Conservation (phyloP, 768 basidiomycete genomes). For the Leccinum incarnatum region DNA sequence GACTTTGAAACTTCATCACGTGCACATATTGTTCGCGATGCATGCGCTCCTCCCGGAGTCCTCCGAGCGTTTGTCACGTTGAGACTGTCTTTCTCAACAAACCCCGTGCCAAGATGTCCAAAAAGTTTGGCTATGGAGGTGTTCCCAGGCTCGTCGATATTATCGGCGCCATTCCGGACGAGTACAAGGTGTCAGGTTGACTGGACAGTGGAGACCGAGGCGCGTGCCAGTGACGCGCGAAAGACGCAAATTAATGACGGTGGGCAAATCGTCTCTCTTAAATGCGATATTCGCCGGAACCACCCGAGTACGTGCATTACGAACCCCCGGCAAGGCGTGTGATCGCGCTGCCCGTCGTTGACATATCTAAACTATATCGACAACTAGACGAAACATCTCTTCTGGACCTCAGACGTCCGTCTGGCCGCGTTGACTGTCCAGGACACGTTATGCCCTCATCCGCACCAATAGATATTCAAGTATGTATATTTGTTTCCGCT, state of each 20-base stretch:
- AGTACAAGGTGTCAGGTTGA: constrained; percentile 59
- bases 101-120: constrained; percentile 82
- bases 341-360: neutral
- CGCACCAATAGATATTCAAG: constrained; percentile 83
- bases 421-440: constrained; percentile 81
- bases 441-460: constrained; percentile 89
- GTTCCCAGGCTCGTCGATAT: constrained; percentile 96
- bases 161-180: constrained; percentile 96
- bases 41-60: no score
- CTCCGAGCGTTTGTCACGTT: no score
- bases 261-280: constrained; percentile 89
- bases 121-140: constrained; percentile 83
- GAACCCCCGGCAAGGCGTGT: constrained; percentile 80
- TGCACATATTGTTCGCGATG: constrained; percentile 5
- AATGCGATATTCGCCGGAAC: constrained; percentile 82
- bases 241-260: constrained; percentile 43
- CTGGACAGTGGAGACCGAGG: no score
- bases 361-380: neutral
- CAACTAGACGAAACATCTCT: constrained; percentile 86
- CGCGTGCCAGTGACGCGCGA: no score
- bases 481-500: constrained; percentile 21
- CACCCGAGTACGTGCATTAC: constrained; percentile 75
- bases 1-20: constrained; percentile 21
- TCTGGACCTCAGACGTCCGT: constrained; percentile 81
- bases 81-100: constrained; percentile 83